Conservation (phyloP, 106 monocot species). For the Phalaenopsis aphrodite region DNA sequence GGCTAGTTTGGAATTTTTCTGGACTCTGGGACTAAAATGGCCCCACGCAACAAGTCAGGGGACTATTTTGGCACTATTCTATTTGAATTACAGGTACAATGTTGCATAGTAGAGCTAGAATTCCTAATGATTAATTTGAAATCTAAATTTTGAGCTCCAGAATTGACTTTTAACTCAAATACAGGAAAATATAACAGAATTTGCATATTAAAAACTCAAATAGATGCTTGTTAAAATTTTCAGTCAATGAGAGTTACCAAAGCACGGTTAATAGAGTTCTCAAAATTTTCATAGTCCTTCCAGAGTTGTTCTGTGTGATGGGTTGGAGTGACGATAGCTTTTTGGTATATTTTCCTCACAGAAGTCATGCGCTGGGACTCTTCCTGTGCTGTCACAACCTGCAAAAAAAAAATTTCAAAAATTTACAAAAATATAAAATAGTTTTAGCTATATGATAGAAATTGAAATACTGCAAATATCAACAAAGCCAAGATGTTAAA, state of each 20-base stretch:
- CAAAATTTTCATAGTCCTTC: slow-evolving; percentile 97
- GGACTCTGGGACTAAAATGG: too few species aligned
- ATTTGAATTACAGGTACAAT: neutral
- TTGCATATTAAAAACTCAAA: neutral
- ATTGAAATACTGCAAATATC: slow-evolving; percentile 1
- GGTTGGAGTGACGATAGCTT: slow-evolving; percentile 83
- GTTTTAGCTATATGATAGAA: neutral
- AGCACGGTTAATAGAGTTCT: slow-evolving; percentile 90
- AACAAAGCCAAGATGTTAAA: neutral
- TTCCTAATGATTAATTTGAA: neutral
- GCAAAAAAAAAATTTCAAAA: slow-evolving; percentile 16
- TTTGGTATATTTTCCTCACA: slow-evolving; percentile 80
- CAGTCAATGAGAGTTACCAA: slow-evolving; percentile 42
- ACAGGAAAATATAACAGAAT: neutral
- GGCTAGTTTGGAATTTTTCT: too few species aligned
- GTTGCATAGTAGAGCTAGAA: neutral
- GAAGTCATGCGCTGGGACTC: slow-evolving; percentile 94
- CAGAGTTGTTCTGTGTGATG: slow-evolving; percentile 94
- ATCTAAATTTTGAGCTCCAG: neutral
- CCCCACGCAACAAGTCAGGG: too few species aligned
- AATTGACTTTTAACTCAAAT: neutral
- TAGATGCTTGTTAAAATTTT: slow-evolving; percentile 5
- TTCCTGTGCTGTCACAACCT: slow-evolving; percentile 70
- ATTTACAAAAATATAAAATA: neutral
- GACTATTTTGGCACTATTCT: too few species aligned